Percentiles rank a stretch among this genome's conserved stretches.
phyloP scores from a whole-genome alignment of 179 eudicot species.

The Beta macrorhiza region DNA sequence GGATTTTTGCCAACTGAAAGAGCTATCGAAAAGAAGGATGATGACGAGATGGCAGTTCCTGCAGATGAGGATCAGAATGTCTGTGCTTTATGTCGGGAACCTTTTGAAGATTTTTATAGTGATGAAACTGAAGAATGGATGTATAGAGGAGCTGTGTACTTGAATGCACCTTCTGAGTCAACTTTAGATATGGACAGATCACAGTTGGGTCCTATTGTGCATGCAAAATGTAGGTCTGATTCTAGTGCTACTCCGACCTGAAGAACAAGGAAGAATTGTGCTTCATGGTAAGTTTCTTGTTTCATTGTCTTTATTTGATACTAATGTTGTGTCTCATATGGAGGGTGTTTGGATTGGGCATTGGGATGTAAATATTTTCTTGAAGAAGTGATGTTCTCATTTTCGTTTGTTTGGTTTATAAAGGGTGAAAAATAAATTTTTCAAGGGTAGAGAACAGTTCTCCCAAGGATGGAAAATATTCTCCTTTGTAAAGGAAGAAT shows the following conservation, averaged over 20 bases:
- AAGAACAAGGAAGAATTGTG: slow-evolving; percentile 30
- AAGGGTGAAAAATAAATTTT: too few species aligned
- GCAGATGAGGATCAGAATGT: slow-evolving; percentile 86
- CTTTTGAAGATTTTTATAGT: slow-evolving; percentile 84
- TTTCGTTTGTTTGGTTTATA: too few species aligned
- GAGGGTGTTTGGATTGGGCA: too few species aligned
- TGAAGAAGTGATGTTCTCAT: too few species aligned
- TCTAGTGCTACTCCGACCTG: slow-evolving; percentile 46
- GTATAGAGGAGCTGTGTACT: slow-evolving; percentile 90
- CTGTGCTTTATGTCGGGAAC: slow-evolving; percentile 88
- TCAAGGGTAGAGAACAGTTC: too few species aligned
- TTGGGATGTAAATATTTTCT: too few species aligned
- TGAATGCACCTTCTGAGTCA: slow-evolving; percentile 63
- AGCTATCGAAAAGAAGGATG: slow-evolving; percentile 63
- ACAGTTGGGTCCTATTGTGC: slow-evolving; percentile 87
- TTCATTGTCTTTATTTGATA: not conserved
- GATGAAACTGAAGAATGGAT: slow-evolving; percentile 98
- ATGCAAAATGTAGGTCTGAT: slow-evolving; percentile 88
- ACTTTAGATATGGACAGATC: slow-evolving; percentile 63
- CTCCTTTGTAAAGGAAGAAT: too few species aligned
- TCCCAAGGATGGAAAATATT: too few species aligned
- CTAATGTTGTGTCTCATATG: not conserved
- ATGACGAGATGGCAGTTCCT: slow-evolving; percentile 81
- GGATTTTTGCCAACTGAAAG: slow-evolving; percentile 71
- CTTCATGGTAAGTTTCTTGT: not conserved